Conservation (phyloP, 2,329 filamentous ascomycete species). For the Cladophialophora carrionii region DNA sequence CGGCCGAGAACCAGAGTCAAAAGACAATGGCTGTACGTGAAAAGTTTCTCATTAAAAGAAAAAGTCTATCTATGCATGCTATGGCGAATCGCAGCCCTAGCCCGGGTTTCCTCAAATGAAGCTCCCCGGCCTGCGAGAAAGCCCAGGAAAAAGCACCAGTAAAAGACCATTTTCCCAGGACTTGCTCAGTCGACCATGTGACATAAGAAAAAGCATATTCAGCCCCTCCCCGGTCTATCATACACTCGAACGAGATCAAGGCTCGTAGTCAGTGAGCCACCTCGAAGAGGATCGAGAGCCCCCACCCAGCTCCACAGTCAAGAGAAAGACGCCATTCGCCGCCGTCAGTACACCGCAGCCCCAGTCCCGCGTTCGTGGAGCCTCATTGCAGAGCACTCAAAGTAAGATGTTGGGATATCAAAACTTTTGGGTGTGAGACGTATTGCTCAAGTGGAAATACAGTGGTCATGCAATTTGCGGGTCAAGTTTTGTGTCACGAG, state of each 20-base stretch:
- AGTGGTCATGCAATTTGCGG: conserved; percentile 30
- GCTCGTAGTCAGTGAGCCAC: conserved; percentile 28
- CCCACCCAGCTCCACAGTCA: conserved; percentile 17
- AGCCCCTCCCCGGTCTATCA: conserved; percentile 35
- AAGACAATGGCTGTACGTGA: not conserved
- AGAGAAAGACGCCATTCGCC: conserved; percentile 32
- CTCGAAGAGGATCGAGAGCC: conserved; percentile 21
- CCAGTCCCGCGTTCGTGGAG: conserved; percentile 16
- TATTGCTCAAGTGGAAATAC: conserved; percentile 32
- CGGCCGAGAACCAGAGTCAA: not conserved
- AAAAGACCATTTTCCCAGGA: not conserved
- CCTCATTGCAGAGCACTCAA: conserved; percentile 24
- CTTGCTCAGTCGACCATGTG: conserved; percentile 7
- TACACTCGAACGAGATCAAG: conserved; percentile 29
- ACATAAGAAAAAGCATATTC: conserved; percentile 23
- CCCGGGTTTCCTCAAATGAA: conserved; percentile 18
- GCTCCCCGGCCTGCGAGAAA: conserved; percentile 21
- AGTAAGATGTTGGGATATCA: conserved; percentile 23
- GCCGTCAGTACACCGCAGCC: conserved; percentile 21
- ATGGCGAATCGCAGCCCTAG: conserved; percentile 17
- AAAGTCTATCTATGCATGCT: conserved; percentile 28
- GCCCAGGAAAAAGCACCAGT: conserved; percentile 4
- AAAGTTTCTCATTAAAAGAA: conserved; percentile 24
- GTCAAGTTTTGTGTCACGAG: conserved; percentile 22
- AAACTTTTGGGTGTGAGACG: conserved; percentile 35